Conservation (phyloP, 257 asterid species). For the Avicennia marina region DNA sequence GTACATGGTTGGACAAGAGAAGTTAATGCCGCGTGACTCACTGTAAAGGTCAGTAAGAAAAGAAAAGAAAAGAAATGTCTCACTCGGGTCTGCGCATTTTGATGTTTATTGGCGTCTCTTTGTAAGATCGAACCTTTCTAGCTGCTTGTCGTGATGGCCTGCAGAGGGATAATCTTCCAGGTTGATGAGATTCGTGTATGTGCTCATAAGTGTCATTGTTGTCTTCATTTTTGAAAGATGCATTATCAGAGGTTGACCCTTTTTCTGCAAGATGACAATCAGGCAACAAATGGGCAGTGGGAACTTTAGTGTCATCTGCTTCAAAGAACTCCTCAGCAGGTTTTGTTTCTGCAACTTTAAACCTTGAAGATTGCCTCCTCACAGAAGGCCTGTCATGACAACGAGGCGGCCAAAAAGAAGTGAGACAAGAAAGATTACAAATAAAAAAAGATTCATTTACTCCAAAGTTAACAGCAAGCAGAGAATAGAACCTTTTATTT, state of each 20-base stretch:
- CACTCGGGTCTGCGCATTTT: slow-evolving; percentile 7
- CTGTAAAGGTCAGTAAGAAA: too few relatives aligned
- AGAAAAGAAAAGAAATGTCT: neutral
- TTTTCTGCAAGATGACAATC: neutral
- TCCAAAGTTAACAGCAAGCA: slow-evolving; percentile 1
- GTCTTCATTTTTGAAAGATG: neutral
- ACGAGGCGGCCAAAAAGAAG: neutral
- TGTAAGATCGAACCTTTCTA: slow-evolving; percentile 3
- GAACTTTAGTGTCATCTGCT: neutral
- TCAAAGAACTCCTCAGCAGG: neutral
- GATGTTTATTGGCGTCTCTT: neutral
- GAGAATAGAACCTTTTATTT: slow-evolving; percentile 59
- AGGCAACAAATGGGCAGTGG: neutral
- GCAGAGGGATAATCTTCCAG: neutral
- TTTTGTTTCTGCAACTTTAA: neutral
- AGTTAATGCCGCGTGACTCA: too few relatives aligned
- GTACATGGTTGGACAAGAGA: too few relatives aligned
- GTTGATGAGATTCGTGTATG: neutral
- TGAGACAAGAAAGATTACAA: neutral
- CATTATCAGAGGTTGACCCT: neutral
- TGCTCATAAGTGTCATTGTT: neutral
- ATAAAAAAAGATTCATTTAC: too few relatives aligned
- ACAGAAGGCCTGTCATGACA: neutral
- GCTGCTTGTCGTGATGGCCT: neutral
- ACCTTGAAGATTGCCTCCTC: neutral